Conservation (phyloP, 164 flowering plant species). For the Magnolia changhungtana region DNA sequence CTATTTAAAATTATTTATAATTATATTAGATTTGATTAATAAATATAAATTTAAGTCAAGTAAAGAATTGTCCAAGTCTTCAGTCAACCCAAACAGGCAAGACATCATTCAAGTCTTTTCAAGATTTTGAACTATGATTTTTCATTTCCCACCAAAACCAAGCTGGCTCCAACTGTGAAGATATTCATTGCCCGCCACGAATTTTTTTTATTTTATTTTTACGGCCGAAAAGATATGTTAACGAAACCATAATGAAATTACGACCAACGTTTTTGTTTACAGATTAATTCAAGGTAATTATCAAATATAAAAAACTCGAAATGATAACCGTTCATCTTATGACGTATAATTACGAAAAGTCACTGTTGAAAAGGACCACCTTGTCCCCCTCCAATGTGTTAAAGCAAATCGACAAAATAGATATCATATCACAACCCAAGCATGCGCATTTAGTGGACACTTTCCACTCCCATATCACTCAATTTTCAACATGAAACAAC, state of each 20-base stretch:
- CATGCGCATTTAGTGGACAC: background rate
- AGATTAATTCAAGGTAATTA: background rate
- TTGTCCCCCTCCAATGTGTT: background rate
- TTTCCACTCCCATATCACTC: background rate
- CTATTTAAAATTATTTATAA: no score
- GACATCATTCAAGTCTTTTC: background rate
- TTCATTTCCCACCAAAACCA: background rate
- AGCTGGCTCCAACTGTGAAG: background rate
- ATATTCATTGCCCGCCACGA: background rate
- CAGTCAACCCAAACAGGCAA: background rate
- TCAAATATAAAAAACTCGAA: background rate
- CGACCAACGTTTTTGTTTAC: background rate
- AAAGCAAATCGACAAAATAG: background rate
- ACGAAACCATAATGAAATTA: background rate
- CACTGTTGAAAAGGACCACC: background rate
- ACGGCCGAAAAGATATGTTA: background rate
- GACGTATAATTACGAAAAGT: no score
- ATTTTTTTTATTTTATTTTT: background rate
- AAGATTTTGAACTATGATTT: background rate
- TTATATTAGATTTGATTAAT: no score
- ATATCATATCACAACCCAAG: background rate
- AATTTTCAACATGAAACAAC: constrained; percentile 1
- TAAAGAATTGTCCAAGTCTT: background rate
- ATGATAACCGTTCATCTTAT: background rate
- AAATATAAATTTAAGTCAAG: no score